phyloP scores from a whole-genome alignment of 129 eudicot genomes.

The Arctium minus region DNA sequence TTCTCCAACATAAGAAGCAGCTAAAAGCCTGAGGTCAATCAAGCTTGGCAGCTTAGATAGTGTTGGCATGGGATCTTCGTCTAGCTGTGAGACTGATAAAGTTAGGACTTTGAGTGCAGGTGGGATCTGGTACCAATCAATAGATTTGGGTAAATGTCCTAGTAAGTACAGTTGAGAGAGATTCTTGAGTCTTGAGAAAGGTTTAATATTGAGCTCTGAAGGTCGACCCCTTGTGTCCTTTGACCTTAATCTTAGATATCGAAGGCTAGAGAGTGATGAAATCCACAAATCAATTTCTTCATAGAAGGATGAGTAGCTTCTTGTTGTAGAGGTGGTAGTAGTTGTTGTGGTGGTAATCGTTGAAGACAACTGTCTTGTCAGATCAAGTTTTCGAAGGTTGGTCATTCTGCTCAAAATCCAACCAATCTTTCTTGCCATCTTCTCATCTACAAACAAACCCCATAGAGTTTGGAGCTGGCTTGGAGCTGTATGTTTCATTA shows the following conservation, averaged over 20 bases:
- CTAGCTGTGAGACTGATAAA: slow-evolving; percentile 28
- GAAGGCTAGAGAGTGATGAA: slow-evolving; percentile 13
- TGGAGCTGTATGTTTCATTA: slow-evolving; percentile 12
- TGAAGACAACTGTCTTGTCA: slow-evolving; percentile 23
- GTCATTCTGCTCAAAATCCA: slow-evolving; percentile 15
- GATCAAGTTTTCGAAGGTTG: slow-evolving; percentile 28
- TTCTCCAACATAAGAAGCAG: slow-evolving; percentile 24
- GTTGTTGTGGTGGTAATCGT: slow-evolving; percentile 6
- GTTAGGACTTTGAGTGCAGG: slow-evolving; percentile 29
- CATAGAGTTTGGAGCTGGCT: slow-evolving; percentile 33
- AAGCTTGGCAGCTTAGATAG: slow-evolving; percentile 28
- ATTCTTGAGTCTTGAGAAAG: slow-evolving; percentile 21
- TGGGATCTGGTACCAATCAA: slow-evolving; percentile 27
- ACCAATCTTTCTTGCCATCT: slow-evolving; percentile 22
- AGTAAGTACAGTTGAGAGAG: slow-evolving; percentile 26
- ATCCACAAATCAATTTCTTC: slow-evolving; percentile 24
- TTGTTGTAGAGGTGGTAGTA: slow-evolving; percentile 11
- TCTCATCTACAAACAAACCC: slow-evolving; percentile 32
- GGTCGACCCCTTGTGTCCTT: slow-evolving; percentile 31
- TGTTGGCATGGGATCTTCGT: slow-evolving; percentile 31
- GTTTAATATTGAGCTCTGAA: slow-evolving; percentile 22
- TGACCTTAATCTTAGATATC: slow-evolving; percentile 24
- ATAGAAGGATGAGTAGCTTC: slow-evolving; percentile 12
- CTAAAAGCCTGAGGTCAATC: slow-evolving; percentile 31
- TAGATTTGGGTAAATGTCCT: slow-evolving; percentile 9